phyloP scores from a whole-genome alignment of 1,284 basidiomycete species.

The Crocinoboletus sp. region DNA sequence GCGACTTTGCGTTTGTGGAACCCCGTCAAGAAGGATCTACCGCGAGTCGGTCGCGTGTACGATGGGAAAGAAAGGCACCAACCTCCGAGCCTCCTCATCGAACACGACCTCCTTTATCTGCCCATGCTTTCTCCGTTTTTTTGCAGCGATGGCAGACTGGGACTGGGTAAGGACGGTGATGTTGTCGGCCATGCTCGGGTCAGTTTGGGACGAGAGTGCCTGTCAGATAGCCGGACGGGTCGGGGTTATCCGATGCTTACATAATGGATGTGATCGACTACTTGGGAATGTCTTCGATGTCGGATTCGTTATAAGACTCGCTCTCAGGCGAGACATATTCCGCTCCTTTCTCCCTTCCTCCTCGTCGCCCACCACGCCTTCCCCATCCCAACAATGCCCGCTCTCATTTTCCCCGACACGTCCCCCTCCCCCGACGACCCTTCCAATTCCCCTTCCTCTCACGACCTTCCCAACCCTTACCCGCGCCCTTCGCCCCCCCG shows the following conservation, averaged over 20 bases:
- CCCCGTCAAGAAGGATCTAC: constrained; percentile 79
- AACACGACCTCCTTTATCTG: constrained; percentile 72
- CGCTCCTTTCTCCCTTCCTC: constrained; percentile 19
- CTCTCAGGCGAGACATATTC: constrained; percentile 37
- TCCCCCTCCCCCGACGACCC: constrained; percentile 1
- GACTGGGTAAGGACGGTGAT: constrained; percentile 54
- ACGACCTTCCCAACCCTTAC: constrained; percentile 21
- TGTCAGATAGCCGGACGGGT: constrained; percentile 9
- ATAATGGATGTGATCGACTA: constrained; percentile 30
- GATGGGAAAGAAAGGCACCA: not conserved
- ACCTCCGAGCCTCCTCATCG: constrained; percentile 75
- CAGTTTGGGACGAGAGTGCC: too few species aligned
- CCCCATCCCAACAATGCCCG: constrained; percentile 21
- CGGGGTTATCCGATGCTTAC: constrained; percentile 26
- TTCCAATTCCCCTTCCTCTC: constrained; percentile 1
- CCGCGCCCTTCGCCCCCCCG: constrained; percentile 17
- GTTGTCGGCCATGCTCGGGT: constrained; percentile 37
- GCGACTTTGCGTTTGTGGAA: constrained; percentile 83
- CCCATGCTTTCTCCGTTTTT: constrained; percentile 50
- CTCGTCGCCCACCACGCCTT: constrained; percentile 3
- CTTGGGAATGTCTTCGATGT: constrained; percentile 30
- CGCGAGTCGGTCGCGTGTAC: constrained; percentile 5
- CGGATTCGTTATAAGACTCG: constrained; percentile 32
- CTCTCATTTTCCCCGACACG: constrained; percentile 20
- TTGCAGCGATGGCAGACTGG: constrained; percentile 56